A percentile compares a stretch with the other conserved stretches of the same genome.
Conservation (phyloP, 768 basidiomycete species). For the Dendrothele bispora region DNA sequence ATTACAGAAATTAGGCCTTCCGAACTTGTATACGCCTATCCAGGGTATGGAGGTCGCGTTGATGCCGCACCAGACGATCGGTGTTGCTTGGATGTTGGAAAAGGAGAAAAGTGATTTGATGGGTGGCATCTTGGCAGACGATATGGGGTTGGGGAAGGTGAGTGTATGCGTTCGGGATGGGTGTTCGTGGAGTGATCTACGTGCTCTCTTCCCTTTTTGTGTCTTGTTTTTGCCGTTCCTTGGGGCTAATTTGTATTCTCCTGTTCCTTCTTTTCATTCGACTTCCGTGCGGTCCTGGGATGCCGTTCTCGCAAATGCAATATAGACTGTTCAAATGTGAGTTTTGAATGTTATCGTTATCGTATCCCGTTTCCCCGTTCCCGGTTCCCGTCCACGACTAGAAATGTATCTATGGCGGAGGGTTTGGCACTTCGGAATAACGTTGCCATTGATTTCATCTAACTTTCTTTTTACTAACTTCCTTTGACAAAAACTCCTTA, state of each 20-base stretch:
- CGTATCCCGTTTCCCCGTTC: too few relatives aligned
- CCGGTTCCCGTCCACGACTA: too few relatives aligned
- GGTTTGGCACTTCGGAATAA: too few relatives aligned
- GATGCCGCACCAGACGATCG: conserved; percentile 71
- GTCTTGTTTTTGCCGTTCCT: neutral
- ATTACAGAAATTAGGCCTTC: conserved; percentile 50
- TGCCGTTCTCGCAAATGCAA: too few relatives aligned
- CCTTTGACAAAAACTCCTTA: too few relatives aligned
- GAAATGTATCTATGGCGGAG: too few relatives aligned
- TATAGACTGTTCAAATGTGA: conserved; percentile 51
- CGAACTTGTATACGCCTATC: conserved; percentile 43
- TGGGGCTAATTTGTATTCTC: too few relatives aligned
- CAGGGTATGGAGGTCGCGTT: conserved; percentile 61
- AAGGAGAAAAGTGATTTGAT: conserved; percentile 40
- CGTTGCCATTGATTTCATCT: too few relatives aligned
- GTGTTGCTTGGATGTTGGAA: conserved; percentile 62
- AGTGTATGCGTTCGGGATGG: neutral
- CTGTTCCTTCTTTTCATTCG: too few relatives aligned
- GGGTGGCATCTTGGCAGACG: conserved; percentile 53
- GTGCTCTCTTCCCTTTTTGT: conserved; percentile 5
- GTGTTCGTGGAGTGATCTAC: too few relatives aligned
- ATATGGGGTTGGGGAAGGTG: conserved; percentile 67
- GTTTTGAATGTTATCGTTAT: conserved; percentile 7
- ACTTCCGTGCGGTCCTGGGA: too few relatives aligned
- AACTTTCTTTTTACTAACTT: too few relatives aligned